Percentiles rank a stretch among this genome's conserved stretches.
These are phyloP conservation scores for Metschnikowia rubicola DNA, from an alignment of 805 yeast species.

Conservation along the genomic window DNA sequence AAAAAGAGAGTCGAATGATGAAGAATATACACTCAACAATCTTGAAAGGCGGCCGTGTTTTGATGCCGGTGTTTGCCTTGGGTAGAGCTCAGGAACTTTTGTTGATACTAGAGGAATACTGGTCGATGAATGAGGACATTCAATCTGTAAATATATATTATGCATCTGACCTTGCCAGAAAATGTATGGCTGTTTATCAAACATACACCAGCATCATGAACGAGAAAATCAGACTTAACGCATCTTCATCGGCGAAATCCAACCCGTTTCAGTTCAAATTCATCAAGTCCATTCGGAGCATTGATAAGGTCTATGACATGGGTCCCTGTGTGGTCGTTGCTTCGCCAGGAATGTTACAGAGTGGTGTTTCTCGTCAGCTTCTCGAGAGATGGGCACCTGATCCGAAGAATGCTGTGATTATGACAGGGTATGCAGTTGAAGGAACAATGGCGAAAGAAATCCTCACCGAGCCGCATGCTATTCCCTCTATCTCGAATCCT, in stretches of 20 bases:
- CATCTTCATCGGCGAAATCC: constrained; percentile 34
- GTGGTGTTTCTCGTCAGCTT: constrained; percentile 87
- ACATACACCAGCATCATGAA: constrained; percentile 97
- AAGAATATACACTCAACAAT: constrained; percentile 80
- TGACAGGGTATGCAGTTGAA: constrained; percentile 97
- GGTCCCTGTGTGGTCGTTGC: constrained; percentile 97
- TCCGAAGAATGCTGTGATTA: constrained; percentile 76
- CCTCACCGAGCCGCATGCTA: constrained; percentile 84
- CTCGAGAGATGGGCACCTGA: constrained; percentile 98
- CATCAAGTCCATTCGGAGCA: constrained; percentile 71
- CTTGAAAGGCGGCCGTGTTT: constrained; percentile 83
- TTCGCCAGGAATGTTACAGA: constrained; percentile 97
- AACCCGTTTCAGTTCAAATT: constrained; percentile 91
- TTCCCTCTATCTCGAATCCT: constrained; percentile 78
- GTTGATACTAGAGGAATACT: constrained; percentile 88
- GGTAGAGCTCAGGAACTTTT: constrained; percentile 96
- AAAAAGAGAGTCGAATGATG: constrained; percentile 79
- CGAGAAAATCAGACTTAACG: constrained; percentile 71
- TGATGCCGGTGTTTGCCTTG: constrained; percentile 91
- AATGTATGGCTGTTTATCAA: constrained; percentile 96
- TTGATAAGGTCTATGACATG: constrained; percentile 85
- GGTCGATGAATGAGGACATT: constrained; percentile 81
- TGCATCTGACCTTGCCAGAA: constrained; percentile 90
- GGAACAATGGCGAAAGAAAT: constrained; percentile 96
- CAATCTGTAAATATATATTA: constrained; percentile 81